Evolutionary conservation across 805 yeast genomes (phyloP).

Genomic region (Myxozyma melibiosi): DNA sequence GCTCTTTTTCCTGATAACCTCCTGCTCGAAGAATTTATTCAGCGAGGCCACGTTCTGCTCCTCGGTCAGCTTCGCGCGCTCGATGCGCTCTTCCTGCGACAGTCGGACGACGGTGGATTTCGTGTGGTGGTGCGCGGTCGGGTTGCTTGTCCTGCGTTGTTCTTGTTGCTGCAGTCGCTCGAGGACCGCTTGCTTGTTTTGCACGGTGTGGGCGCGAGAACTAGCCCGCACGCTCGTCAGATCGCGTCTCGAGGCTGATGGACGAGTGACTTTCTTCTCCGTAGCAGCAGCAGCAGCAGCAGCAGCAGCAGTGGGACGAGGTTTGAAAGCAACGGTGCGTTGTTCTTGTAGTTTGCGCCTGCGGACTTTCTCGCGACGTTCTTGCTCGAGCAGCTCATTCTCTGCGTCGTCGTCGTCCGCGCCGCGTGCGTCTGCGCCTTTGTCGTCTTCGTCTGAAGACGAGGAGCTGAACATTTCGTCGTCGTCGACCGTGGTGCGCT

Average conservation of each 20-base stretch:
- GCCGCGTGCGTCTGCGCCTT: constrained; percentile 27
- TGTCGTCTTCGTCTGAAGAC: constrained; percentile 52
- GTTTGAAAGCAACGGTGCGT: constrained; percentile 3
- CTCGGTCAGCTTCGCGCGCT: constrained; percentile 89
- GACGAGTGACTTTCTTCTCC: neutral
- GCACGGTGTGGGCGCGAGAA: constrained; percentile 73
- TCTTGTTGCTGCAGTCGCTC: constrained; percentile 57
- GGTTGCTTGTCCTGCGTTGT: neutral
- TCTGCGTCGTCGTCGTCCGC: constrained; percentile 57
- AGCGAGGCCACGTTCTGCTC: constrained; percentile 70
- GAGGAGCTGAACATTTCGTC: constrained; percentile 56
- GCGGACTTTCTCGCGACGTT: constrained; percentile 36
- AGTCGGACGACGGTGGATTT: constrained; percentile 35
- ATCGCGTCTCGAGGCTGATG: neutral
- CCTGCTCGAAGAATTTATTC: constrained; percentile 80
- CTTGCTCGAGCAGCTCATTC: constrained; percentile 51
- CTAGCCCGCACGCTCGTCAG: constrained; percentile 25
- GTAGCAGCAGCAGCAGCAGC: neutral
- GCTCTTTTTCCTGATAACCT: constrained; percentile 72
- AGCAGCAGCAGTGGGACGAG: neutral
- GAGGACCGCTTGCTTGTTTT: constrained; percentile 74
- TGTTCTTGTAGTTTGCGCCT: constrained; percentile 38
- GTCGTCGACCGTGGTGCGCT: constrained; percentile 31
- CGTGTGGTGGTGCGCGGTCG: constrained; percentile 3
- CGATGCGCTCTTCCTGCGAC: constrained; percentile 71